A percentile compares a stretch with the other conserved stretches of the same genome.
Evolutionary conservation across 2,329 filamentous ascomycete species (phyloP).

Genomic region (Colletotrichum gloeosporioides): DNA sequence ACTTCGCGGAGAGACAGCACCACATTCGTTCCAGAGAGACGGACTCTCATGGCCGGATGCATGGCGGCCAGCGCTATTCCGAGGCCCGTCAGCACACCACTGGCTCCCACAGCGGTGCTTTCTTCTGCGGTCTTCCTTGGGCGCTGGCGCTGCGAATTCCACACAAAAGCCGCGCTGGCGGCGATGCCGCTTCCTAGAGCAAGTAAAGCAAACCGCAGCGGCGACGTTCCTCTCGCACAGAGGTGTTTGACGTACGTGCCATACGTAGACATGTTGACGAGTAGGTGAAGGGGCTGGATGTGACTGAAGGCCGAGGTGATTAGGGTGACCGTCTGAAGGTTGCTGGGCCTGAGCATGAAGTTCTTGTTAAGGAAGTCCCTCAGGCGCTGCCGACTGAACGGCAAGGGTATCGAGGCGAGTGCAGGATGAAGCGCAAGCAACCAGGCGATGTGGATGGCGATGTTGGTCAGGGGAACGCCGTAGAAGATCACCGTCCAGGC

Average conservation of each 20-base stretch:
- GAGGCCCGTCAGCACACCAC: constrained; percentile 5
- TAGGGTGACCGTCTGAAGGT: not conserved
- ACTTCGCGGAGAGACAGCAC: constrained; percentile 3
- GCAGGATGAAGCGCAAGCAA: constrained; percentile 11
- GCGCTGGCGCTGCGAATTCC: not conserved
- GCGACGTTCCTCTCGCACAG: not conserved
- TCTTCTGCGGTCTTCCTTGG: not conserved
- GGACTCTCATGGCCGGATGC: constrained; percentile 8
- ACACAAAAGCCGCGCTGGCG: not conserved
- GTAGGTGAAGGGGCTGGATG: constrained; percentile 6
- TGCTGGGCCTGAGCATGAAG: constrained; percentile 11
- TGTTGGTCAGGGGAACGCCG: constrained; percentile 1
- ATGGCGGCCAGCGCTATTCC: constrained; percentile 9
- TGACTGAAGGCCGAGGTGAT: constrained; percentile 15
- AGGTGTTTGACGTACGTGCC: constrained; percentile 2
- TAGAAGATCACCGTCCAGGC: constrained; percentile 3
- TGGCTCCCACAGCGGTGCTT: constrained; percentile 7
- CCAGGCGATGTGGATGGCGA: constrained; percentile 13
- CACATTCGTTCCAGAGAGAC: constrained; percentile 1
- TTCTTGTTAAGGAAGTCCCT: not conserved
- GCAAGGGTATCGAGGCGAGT: constrained; percentile 9
- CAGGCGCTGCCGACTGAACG: not conserved
- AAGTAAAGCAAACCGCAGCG: not conserved
- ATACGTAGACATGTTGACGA: constrained; percentile 17
- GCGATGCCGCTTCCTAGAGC: constrained; percentile 8